Conservation (phyloP, 2,329 filamentous ascomycete species). For the Neopestalotiopsis sp. region DNA sequence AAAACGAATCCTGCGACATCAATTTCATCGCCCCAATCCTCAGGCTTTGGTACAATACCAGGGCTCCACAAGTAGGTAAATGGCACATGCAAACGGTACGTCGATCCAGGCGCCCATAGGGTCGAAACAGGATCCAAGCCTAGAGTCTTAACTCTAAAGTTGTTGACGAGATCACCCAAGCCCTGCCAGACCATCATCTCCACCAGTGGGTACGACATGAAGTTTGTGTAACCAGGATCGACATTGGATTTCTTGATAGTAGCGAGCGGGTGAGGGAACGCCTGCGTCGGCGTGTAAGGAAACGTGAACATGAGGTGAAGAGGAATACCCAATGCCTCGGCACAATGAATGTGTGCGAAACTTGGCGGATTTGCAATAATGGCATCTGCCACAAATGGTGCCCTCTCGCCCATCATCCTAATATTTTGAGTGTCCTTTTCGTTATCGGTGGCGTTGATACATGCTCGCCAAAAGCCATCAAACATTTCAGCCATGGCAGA, state of each 20-base stretch:
- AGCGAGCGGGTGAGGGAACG: constrained; percentile 79
- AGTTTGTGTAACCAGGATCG: constrained; percentile 76
- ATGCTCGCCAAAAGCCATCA: constrained; percentile 80
- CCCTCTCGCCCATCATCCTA: constrained; percentile 67
- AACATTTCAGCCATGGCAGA: constrained; percentile 82
- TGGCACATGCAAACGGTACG: constrained; percentile 75
- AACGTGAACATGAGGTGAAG: constrained; percentile 90
- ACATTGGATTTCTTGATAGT: constrained; percentile 76
- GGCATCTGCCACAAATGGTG: constrained; percentile 73
- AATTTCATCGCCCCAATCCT: constrained; percentile 72
- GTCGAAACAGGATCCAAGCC: constrained; percentile 76
- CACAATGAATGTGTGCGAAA: constrained; percentile 80
- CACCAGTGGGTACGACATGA: constrained; percentile 79
- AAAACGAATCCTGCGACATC: constrained; percentile 82
- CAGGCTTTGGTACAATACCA: constrained; percentile 67
- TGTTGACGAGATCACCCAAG: constrained; percentile 77
- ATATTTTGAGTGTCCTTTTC: constrained; percentile 64
- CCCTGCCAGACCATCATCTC: constrained; percentile 94
- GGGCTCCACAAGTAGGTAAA: constrained; percentile 78
- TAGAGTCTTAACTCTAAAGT: constrained; percentile 72
- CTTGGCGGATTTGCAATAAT: constrained; percentile 85
- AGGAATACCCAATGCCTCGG: constrained; percentile 77
- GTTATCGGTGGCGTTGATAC: constrained; percentile 75
- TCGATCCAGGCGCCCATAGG: constrained; percentile 76
- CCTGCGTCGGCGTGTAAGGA: constrained; percentile 76